Evolutionary conservation across 1,139 yeast species (phyloP), one percentile per base, ranked within the genome.

Genomic region (Pichia inconspicua): DNA sequence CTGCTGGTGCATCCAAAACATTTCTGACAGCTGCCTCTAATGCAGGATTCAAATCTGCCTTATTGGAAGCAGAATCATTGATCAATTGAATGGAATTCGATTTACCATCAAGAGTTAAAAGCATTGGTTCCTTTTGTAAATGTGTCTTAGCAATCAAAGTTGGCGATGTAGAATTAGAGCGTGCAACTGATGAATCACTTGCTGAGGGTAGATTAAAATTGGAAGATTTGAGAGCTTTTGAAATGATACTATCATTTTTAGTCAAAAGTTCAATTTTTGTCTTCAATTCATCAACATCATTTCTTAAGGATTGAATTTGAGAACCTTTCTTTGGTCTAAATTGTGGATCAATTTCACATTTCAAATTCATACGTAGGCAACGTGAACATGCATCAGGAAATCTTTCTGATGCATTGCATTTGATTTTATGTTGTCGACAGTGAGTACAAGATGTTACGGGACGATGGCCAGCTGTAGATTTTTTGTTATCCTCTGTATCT

Each of bases 381-480:
- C 96, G 68, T 32, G 83, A 77, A 64, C 97, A 90, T 0, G 96
- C 87, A 14, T 73, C 72, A 1, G 97, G 97, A 57, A 77, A 84
- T 53, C 83, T 80, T 27, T 85, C 92, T 4, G 87, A 77, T 0
- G 97, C 97, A 62, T 90, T 87, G 67, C 97, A 90, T 61, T 84
- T 85, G 66, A 89, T 88, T 66, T 90, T 90, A 63, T 89, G 97
- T 63, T 90, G 97, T 47, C 97, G 80, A 63, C 97, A 90, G 61
- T 88, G 94, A 0, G 96, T 86, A 62, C 97, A 90, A 3, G 95
- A 84, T 0, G 96, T 85, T 2, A 89, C 95, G 0, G 96, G 96
- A 48, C 96, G 70, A 59, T 84, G 90, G 1, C 79, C 80, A 0
- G 75, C 71, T 11, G 62, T 54, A 22, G 56, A 51, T 38, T 36